Evolutionary conservation across 805 yeast species (phyloP).

Genomic region (Blastobotrys americana): DNA sequence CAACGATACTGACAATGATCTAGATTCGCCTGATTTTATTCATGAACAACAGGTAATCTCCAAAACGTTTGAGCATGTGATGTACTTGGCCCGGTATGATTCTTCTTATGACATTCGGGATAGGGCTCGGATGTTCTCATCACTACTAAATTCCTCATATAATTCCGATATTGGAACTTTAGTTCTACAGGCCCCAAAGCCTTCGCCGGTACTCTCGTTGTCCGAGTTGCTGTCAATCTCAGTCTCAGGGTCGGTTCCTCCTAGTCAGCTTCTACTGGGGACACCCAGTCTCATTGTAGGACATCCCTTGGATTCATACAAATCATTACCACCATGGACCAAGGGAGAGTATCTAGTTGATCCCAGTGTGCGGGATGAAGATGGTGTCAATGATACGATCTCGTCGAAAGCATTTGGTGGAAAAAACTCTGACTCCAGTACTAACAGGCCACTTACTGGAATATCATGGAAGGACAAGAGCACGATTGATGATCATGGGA

Average conservation of each 20-base stretch:
- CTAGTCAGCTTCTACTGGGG: constrained; percentile 25
- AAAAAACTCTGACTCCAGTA: not conserved
- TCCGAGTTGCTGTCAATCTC: constrained; percentile 12
- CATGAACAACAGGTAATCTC: constrained; percentile 22
- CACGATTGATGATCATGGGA: constrained; percentile 7
- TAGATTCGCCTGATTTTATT: constrained; percentile 7
- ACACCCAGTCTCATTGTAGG: constrained; percentile 28
- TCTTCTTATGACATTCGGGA: constrained; percentile 72
- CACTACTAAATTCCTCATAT: constrained; percentile 47
- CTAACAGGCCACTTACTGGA: not conserved
- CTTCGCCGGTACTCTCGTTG: constrained; percentile 39
- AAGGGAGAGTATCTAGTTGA: constrained; percentile 25
- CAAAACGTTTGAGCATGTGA: constrained; percentile 52
- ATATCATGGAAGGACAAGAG: not conserved
- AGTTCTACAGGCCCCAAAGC: constrained; percentile 71
- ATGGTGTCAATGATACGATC: not conserved
- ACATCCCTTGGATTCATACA: constrained; percentile 27
- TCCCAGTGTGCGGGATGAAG: constrained; percentile 32
- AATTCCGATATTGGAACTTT: constrained; percentile 58
- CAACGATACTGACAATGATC: constrained; percentile 7
- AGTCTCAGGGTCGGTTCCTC: constrained; percentile 1
- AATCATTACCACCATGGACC: constrained; percentile 42
- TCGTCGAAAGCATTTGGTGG: too few relatives aligned
- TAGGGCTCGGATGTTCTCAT: constrained; percentile 64
- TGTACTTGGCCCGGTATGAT: constrained; percentile 68